These are phyloP conservation scores for Stentor coeruleus DNA, from an alignment of 73 alveolate genomes.

Conservation along the genomic window DNA sequence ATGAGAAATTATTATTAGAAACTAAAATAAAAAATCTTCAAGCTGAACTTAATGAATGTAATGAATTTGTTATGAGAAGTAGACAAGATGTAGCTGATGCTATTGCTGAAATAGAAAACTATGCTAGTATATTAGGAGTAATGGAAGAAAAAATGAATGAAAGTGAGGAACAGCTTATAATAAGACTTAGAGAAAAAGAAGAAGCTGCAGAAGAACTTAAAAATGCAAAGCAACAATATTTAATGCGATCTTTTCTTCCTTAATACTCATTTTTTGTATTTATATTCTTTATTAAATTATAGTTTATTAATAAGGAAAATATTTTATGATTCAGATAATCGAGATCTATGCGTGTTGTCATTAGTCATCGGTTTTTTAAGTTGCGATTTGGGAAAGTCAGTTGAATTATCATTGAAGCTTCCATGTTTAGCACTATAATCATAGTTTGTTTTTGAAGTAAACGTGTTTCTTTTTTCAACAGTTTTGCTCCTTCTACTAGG, in stretches of 20 bases:
- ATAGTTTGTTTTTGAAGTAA: not conserved
- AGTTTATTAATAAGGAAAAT: too few relatives aligned
- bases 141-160: slow-evolving; percentile 16
- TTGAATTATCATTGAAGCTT: too few relatives aligned
- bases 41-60: not conserved
- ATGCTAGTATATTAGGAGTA: not conserved
- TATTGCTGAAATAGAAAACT: slow-evolving; percentile 8
- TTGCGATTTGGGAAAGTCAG: too few relatives aligned
- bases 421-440: too few relatives aligned
- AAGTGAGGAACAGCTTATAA: slow-evolving; percentile 4
- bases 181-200: not conserved
- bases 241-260: too few relatives aligned
- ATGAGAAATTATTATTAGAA: not conserved
- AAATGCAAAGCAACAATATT: not conserved
- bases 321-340: too few relatives aligned
- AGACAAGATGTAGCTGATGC: not conserved
- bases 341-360: too few relatives aligned
- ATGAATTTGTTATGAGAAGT: slow-evolving; percentile 3
- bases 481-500: not conserved
- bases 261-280: too few relatives aligned
- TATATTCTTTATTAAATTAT: too few relatives aligned
- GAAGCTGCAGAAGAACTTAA: not conserved
- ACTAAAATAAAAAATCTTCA: not conserved
- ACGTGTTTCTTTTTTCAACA: not conserved
- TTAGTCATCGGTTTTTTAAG: too few relatives aligned